phyloP scores from a whole-genome alignment of 192 early-diverging fungal genomes.

The Pilobolus umbonatus region DNA sequence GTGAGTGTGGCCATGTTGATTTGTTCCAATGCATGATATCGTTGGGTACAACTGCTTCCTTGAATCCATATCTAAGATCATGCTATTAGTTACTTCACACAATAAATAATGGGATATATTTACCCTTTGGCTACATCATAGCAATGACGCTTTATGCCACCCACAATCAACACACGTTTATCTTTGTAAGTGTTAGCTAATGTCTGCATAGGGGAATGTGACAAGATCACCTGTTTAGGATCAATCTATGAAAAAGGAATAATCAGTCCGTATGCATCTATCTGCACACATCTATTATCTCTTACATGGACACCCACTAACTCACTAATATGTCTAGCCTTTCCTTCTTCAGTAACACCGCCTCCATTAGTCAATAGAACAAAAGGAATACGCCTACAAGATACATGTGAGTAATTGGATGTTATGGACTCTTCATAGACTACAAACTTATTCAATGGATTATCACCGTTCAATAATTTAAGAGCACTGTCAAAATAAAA shows the following conservation, averaged over 20 bases:
- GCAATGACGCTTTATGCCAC: conserved; percentile 55
- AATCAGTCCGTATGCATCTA: not conserved
- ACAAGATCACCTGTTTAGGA: conserved; percentile 67
- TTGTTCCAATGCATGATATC: conserved; percentile 64
- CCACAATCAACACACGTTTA: conserved; percentile 69
- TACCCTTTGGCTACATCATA: conserved; percentile 59
- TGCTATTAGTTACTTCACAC: conserved; percentile 43
- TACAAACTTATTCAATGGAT: conserved; percentile 34
- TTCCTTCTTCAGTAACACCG: conserved; percentile 68
- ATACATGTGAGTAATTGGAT: not conserved
- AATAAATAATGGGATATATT: too few species aligned
- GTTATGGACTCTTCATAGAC: not conserved
- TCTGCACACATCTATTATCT: not conserved
- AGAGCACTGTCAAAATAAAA: conserved; percentile 45
- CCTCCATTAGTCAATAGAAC: conserved; percentile 88
- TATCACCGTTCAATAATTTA: conserved; percentile 57
- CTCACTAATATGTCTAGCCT: conserved; percentile 62
- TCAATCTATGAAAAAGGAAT: conserved; percentile 36
- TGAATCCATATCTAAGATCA: conserved; percentile 64
- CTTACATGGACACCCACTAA: conserved; percentile 48
- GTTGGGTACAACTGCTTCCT: conserved; percentile 56
- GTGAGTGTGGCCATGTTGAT: conserved; percentile 63
- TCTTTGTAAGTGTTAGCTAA: conserved; percentile 57
- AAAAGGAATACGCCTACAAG: conserved; percentile 59
- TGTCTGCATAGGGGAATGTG: conserved; percentile 82